A percentile compares a stretch with the other conserved stretches of the same genome.
These are phyloP conservation scores for Oxyria digyna DNA, from an alignment of 148 eudicot genomes.

Conservation along the genomic window DNA sequence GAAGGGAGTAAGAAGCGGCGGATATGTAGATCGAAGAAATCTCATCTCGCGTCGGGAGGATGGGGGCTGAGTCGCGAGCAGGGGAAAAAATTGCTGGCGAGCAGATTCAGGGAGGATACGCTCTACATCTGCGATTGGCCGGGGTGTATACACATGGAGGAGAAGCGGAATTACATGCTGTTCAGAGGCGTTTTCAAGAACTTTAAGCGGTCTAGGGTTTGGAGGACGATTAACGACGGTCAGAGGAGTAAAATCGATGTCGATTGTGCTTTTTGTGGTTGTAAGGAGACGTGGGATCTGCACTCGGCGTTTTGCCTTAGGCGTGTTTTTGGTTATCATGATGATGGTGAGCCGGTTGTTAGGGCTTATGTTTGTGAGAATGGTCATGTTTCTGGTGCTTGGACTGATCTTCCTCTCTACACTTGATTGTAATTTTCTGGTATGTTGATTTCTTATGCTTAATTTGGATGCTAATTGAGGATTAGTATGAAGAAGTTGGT, in stretches of 20 bases:
- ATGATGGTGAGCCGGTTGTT: slow-evolving; percentile 90
- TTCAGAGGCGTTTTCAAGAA: slow-evolving; percentile 83
- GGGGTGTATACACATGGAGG: slow-evolving; percentile 68
- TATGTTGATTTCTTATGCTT: too few species aligned
- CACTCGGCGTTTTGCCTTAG: slow-evolving; percentile 90
- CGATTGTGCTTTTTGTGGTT: slow-evolving; percentile 62
- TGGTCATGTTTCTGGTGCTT: slow-evolving; percentile 98
- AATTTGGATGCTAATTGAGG: too few species aligned
- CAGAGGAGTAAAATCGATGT: slow-evolving; percentile 38
- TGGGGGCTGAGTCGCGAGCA: slow-evolving; percentile 79
- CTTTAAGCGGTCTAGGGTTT: slow-evolving; percentile 63
- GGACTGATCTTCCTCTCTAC: slow-evolving; percentile 85
- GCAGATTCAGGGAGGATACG: slow-evolving; percentile 67
- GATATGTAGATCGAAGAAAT: slow-evolving; percentile 21
- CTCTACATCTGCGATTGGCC: slow-evolving; percentile 92
- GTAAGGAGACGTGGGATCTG: slow-evolving; percentile 70
- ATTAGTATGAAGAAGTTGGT: too few species aligned
- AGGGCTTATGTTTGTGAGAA: slow-evolving; percentile 89
- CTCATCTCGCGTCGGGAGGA: slow-evolving; percentile 62
- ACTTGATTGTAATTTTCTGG: slow-evolving; percentile 14
- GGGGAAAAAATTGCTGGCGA: slow-evolving; percentile 70
- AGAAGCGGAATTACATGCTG: slow-evolving; percentile 77
- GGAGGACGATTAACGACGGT: slow-evolving; percentile 88
- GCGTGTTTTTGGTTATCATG: slow-evolving; percentile 76
- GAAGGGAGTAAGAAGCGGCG: slow-evolving; percentile 33